Base-by-base conservation (phyloP, 1,139 yeast genomes). In the Hansenula lynferdii region DNA sequence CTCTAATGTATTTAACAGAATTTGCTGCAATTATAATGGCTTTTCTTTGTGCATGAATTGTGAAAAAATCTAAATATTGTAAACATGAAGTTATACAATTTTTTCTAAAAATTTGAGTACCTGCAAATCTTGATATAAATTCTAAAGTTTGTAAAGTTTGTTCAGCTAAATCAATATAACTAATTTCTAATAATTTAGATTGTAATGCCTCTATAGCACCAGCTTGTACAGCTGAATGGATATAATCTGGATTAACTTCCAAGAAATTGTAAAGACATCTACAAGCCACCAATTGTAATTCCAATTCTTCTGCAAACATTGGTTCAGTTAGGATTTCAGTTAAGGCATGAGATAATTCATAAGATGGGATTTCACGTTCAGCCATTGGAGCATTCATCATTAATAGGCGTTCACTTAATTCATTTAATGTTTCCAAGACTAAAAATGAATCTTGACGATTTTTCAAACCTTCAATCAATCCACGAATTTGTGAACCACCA, bases 121-220 rank as follows among this genome's bases (percentile, higher is more conserved):
- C 74, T 8, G 73, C 67, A 31, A 74, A 72, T 42, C 80, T 64
- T 1, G 89, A 78, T 11, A 84, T 75, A 62, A 77, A 69, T 56
- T 83, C 90, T 39, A 84, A 62, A 0, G 94, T 80, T 49, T 83
- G 90, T 32, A 92, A 64, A 0, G 92, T 90, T 59, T 90, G 97
- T 57, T 92, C 98, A 0, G 97, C 95, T 42, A 92, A 67, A 58
- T 92, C 98, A 39, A 92, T 90, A 57, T 77, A 89, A 42, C 80
- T 78, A 16, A 90, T 83, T 49, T 87, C 95, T 47, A 76, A 58
- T 33, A 92, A 62, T 50, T 85, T 85, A 11, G 70, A 67, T 49
- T 85, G 78, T 31, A 92, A 64, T 1, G 76, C 78, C 30, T 78
- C 80, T 11, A 89, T 74, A 1, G 84, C 85, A 34, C 84, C 80